A percentile compares a stretch with the other conserved stretches of the same genome.
Evolutionary conservation across 108 stramenopile genomes (phyloP).

Genomic region (Nitzschia sp.): DNA sequence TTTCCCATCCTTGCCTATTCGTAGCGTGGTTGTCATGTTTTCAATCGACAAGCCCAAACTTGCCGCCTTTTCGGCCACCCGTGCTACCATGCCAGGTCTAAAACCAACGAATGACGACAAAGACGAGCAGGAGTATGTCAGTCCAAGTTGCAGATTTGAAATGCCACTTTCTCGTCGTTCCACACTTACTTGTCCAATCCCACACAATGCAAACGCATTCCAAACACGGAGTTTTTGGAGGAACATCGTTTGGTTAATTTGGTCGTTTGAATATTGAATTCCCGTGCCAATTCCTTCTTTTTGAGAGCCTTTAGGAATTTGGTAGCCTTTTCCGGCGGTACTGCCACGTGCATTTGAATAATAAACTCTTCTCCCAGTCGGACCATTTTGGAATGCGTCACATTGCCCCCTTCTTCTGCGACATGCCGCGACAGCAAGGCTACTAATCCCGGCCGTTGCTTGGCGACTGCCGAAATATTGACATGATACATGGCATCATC

Average conservation of each 20-base stretch:
- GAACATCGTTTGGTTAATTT: conserved; percentile 52
- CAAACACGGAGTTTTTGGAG: conserved; percentile 53
- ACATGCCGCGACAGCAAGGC: conserved; percentile 63
- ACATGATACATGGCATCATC: conserved; percentile 67
- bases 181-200: conserved; percentile 71
- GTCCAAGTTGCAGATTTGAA: background rate
- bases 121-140: background rate
- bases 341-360: conserved; percentile 81
- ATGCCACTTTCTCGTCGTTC: background rate
- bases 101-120: conserved; percentile 7
- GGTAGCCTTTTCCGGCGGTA: conserved; percentile 53
- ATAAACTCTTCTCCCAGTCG: conserved; percentile 84
- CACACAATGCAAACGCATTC: conserved; percentile 79
- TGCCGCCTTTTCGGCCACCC: conserved; percentile 63
- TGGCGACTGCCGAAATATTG: conserved; percentile 73
- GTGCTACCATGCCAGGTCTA: conserved; percentile 85
- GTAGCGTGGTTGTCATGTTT: conserved; percentile 71
- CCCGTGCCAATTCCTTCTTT: conserved; percentile 39
- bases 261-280: conserved; percentile 59
- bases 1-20: conserved; percentile 35
- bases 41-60: conserved; percentile 73
- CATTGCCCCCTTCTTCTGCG: conserved; percentile 74
- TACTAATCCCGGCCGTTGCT: conserved; percentile 72
- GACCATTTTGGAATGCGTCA: conserved; percentile 84
- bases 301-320: conserved; percentile 33